Conservation (phyloP, 176 grass and related monocot species). For the Thalia dealbata region DNA sequence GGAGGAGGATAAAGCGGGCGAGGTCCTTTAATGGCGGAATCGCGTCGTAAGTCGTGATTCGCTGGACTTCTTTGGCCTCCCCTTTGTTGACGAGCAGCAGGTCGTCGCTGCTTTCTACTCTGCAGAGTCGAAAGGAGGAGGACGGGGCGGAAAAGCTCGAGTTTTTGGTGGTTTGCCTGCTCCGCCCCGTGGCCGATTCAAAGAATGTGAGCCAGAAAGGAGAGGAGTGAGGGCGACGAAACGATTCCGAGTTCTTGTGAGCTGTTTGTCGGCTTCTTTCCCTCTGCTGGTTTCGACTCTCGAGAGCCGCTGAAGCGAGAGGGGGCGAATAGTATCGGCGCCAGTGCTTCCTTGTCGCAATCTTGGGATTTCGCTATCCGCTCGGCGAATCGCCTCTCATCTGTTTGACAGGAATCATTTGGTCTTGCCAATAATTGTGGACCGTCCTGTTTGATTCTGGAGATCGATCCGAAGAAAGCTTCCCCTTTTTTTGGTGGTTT, state of each 20-base stretch:
- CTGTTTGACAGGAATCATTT: background rate
- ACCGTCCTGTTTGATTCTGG: background rate
- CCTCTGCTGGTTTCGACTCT: background rate
- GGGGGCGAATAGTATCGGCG: background rate
- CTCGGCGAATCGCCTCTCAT: conserved; percentile 1
- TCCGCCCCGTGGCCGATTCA: background rate
- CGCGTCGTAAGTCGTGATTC: background rate
- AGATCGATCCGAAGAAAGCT: background rate
- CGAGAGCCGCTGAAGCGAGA: background rate
- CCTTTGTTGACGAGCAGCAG: background rate
- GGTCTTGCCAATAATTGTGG: background rate
- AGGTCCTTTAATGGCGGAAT: background rate
- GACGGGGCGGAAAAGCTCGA: too few species aligned
- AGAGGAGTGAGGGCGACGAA: background rate
- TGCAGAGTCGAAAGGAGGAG: background rate
- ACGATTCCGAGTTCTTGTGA: background rate
- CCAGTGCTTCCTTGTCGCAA: background rate
- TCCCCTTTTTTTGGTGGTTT: background rate
- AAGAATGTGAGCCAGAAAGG: background rate
- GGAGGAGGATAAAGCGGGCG: too few species aligned
- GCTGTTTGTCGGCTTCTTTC: background rate
- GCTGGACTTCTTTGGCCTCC: background rate
- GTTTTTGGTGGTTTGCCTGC: background rate
- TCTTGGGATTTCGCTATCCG: conserved; percentile 3
- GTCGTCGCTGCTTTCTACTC: background rate